Evolutionary conservation across 179 eudicot genomes (phyloP).

Genomic region (Carnegiea gigantea): DNA sequence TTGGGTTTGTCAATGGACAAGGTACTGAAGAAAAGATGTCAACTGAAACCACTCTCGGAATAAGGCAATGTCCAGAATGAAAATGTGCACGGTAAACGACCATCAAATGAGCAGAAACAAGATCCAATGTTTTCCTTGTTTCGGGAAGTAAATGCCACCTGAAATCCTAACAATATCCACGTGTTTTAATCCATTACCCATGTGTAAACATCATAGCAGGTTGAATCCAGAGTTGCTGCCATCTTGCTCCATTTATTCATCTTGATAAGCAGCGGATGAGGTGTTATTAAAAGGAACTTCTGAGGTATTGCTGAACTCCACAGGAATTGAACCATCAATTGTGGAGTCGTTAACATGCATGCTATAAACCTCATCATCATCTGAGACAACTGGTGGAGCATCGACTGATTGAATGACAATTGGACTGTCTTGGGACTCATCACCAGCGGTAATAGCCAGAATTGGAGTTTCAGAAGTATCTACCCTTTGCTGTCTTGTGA

Average conservation of each 20-base stretch:
- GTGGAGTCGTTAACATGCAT: constrained; percentile 8
- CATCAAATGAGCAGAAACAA: too few relatives aligned
- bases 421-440: constrained; percentile 30
- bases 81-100: too few relatives aligned
- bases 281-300: constrained; percentile 4
- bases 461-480: constrained; percentile 26
- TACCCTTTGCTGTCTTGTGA: constrained; percentile 19
- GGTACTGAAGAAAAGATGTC: not conserved
- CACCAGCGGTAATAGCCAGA: constrained; percentile 25
- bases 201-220: too few relatives aligned
- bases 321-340: constrained; percentile 2
- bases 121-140: not conserved
- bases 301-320: too few relatives aligned
- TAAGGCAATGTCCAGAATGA: too few relatives aligned
- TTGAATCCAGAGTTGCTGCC: not conserved
- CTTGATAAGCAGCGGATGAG: constrained; percentile 9
- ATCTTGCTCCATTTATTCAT: constrained; percentile 20
- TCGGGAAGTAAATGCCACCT: not conserved
- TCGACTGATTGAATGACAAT: constrained; percentile 22
- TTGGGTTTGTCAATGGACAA: not conserved
- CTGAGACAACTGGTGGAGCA: not conserved
- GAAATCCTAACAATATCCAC: too few relatives aligned
- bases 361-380: not conserved
- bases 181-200: too few relatives aligned
- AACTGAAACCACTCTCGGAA: too few relatives aligned